phyloP scores from a whole-genome alignment of 169 alveolate genomes.

The Plasmodium berghei region DNA sequence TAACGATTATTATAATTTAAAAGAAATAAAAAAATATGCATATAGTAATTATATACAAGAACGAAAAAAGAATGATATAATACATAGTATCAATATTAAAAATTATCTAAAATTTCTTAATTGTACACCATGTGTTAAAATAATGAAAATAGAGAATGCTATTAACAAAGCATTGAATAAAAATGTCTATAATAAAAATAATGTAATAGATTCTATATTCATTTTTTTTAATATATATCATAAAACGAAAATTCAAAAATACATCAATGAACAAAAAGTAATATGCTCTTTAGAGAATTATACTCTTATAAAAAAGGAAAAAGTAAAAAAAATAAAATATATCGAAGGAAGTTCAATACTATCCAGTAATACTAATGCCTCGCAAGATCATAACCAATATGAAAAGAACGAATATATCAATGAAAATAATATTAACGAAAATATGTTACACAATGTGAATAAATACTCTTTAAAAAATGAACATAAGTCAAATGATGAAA shows the following conservation, averaged over 20 bases:
- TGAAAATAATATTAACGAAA: neutral
- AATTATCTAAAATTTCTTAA: conserved; percentile 43
- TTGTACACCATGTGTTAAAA: conserved; percentile 43
- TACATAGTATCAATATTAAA: conserved; percentile 41
- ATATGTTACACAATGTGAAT: neutral
- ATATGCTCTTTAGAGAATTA: neutral
- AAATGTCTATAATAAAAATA: conserved; percentile 14
- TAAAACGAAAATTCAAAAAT: neutral
- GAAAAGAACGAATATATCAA: neutral
- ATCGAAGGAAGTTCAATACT: too few relatives aligned
- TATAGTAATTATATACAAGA: conserved; percentile 2
- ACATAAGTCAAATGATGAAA: too few relatives aligned
- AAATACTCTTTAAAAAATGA: neutral
- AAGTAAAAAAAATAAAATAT: too few relatives aligned
- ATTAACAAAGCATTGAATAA: conserved; percentile 11
- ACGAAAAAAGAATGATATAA: conserved; percentile 26
- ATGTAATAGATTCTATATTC: conserved; percentile 28
- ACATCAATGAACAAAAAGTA: neutral
- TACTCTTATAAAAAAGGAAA: too few relatives aligned
- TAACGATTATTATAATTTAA: conserved; percentile 1
- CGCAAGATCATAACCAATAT: neutral
- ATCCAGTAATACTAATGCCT: neutral
- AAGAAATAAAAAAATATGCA: conserved; percentile 6
- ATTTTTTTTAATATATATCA: conserved; percentile 30
- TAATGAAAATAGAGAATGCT: conserved; percentile 31